Evolutionary conservation across 768 basidiomycete species (phyloP).

Genomic region (Strobilomyces confusus): DNA sequence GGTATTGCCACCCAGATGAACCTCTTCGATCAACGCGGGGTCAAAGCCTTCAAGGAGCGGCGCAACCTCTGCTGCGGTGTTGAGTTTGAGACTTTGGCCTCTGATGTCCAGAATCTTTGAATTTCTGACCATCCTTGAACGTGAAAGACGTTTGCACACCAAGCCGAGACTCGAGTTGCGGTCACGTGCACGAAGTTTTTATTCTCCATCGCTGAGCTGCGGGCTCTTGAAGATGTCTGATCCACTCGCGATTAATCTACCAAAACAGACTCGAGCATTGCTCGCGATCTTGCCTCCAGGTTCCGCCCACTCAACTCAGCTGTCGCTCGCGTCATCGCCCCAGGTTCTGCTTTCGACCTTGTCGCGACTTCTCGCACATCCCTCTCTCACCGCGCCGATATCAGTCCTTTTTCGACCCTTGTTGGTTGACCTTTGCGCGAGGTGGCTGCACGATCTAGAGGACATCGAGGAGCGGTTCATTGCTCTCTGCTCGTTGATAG

Average conservation of each 20-base stretch:
- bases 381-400: constrained; percentile 60
- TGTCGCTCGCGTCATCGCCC: constrained; percentile 39
- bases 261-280: constrained; percentile 47
- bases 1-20: constrained; percentile 92
- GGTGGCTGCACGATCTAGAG: constrained; percentile 66
- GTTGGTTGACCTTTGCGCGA: constrained; percentile 70
- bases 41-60: constrained; percentile 66
- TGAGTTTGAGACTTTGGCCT: constrained; percentile 59
- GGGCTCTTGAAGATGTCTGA: constrained; percentile 30
- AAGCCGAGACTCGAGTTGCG: too few species aligned
- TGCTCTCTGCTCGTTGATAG: constrained; percentile 60
- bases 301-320: constrained; percentile 36
- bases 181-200: constrained; percentile 21
- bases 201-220: neutral
- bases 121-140: neutral
- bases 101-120: constrained; percentile 25
- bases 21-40: constrained; percentile 70
- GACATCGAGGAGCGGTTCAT: constrained; percentile 49
- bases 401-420: constrained; percentile 72
- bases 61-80: constrained; percentile 69
- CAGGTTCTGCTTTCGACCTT: constrained; percentile 48
- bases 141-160: too few species aligned
- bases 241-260: constrained; percentile 58
- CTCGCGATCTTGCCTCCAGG: constrained; percentile 41
- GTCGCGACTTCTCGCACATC: constrained; percentile 56